Base-by-base conservation (phyloP, 2,329 filamentous ascomycete genomes). In the Colletotrichum sp. region DNA sequence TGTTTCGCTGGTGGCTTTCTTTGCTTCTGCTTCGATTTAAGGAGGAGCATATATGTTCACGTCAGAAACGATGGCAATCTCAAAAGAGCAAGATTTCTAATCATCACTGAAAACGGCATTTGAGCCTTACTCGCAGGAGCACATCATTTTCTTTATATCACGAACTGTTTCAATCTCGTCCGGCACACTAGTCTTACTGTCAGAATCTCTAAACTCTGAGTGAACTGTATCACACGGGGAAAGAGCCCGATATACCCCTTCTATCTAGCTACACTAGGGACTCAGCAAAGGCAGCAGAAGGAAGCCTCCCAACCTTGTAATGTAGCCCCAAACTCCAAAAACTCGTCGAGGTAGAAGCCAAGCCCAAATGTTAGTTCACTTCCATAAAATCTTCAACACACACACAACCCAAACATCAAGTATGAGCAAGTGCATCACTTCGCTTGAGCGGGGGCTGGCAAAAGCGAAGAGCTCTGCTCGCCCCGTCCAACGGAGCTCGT, bases 21-120 rank as follows among this genome's bases (percentile, higher is more conserved):
- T 18, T 18, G 8, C 16, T n/a, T 48, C 39, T n/a, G 18, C 18
- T n/a, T n/a, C 39, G 39, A 52, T 52, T 13, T 13, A 5, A 1
- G 8, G 44, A 22, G 6, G 4, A 22, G 1, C n/a, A 22, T 8
- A 13, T 13, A 52, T 13, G 10, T 52, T 13, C 6, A 8, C 6
- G 3, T 13, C 6, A 13, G 10, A 52, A 52, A 22, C n/a, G 10
- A 52, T 4, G 44, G 3, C 10, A 13, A 8, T 24, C 1, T 52
- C n/a, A 52, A 22, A 52, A 13, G 4, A 22, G 3, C n/a, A 0
- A 22, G 12, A 2, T 52, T 4, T 1, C 0, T 8, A 22, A 3
- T 52, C 3, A 4, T 24, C 10, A 22, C n/a, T 12, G 6, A 22
- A 22, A 52, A 52, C 44, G 44, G 9, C 39, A 13, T 13, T 13